Base-by-base conservation (phyloP, 345 rosid species). In the Gossypium turneri region DNA sequence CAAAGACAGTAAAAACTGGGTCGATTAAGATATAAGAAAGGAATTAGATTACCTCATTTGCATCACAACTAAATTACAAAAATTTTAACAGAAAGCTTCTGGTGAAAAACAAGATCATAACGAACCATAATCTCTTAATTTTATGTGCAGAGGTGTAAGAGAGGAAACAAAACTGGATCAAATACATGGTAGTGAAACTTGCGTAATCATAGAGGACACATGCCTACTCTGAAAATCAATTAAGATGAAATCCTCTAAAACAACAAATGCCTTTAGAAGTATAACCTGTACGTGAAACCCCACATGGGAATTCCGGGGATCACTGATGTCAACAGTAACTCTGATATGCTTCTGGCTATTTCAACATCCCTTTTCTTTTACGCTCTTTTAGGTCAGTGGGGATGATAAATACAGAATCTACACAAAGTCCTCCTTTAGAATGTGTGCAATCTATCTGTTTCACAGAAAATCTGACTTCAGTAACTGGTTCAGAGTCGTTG, bases 391-490 rank as follows among this genome's bases (percentile, higher is more conserved):
- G 79, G 68, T 88, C 84, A 73, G 88, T 91, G 52, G 97, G 97
- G 81, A 86, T 85, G 19, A 94, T 88, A 79, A 82, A 92, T 76
- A 94, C 98, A 57, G 97, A 83, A 88, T 91, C 97, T 73, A 94
- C 97, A 78, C 97, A 94, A 67, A 94, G 81, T 72, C 98, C 97
- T 1, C 97, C 97, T 84, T 92, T 92, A 1, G 97, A 94, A 74
- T 92, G 98, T 0, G 97, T 94, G 82, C 98, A 94, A 64, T 91
- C 98, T 38, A 92, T 92, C 90, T 92, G 98, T 82, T 90, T 94
- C 94, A 94, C 87, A 13, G 97, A 92, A 83, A 91, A 94, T 51
- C 83, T 83, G 62, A 94, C 90, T 72, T 91, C 97, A 0, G 90
- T 86, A 12, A 82, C 69, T 19, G 94, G 87, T 70, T 90, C 90